Base-by-base conservation (phyloP, 2,329 filamentous ascomycete genomes). In the Mycosphaerella sp. region DNA sequence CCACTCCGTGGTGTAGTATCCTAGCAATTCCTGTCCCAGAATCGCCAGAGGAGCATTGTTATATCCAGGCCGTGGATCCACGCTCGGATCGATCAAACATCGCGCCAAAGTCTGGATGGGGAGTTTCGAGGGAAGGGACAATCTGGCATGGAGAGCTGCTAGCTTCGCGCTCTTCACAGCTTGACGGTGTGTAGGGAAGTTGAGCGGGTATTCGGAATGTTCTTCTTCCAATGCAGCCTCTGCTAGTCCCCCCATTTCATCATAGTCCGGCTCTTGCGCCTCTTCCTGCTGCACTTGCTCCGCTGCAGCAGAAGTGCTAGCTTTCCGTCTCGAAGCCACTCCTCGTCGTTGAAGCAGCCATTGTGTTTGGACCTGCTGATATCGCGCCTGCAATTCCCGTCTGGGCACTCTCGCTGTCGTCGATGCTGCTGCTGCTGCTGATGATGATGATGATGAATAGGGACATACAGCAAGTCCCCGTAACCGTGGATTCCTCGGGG, bases 1-100 rank as follows among this genome's bases (percentile, higher is more conserved):
- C 72, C 85, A 85, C 77, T 98, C 93, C 64, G 87, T 81, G 55
- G 87, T 85, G 70, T 96, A 90, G 74, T 93, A 94, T 69, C 85
- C 84, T 62, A 97, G 80, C 59, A 98, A 78, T 60, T 90, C 84
- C 63, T 82, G 79, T 57, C 93, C 93, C 21, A 97, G 77, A 59
- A 85, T 82, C 47, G 89, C 81, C 51, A 98, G 80, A 59, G 87
- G 85, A 62, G 80, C 75, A 71, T 98, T 98, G 77, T 97, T 98
- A 77, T 93, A 95, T 62, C 79, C 79, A 44, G 82, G 75, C 69
- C 89, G 81, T 10, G 79, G 68, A 68, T 97, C 91, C 54, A 91
- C 91, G 16, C 90, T 90, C 28, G 84, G 75, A 69, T 95, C 87
- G 64, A 97, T 80, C 56, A 98, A 82, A 48, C 89, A 82, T 55